A percentile compares a stretch with the other conserved stretches of the same genome.
phyloP scores from a whole-genome alignment of 768 basidiomycete species.

The Lanmaoa pseudosensibilis region DNA sequence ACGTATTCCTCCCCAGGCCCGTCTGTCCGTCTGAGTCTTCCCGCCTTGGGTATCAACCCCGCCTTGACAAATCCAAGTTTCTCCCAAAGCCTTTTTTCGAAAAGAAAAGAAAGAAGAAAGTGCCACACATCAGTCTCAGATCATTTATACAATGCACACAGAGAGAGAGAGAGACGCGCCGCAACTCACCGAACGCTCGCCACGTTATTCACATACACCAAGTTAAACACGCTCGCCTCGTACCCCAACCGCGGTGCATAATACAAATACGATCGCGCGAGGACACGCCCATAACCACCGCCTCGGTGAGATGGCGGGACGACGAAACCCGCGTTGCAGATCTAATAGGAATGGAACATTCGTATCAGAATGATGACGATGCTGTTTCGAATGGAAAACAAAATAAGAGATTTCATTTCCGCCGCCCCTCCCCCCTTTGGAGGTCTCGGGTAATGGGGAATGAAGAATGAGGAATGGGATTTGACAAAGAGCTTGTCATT shows the following conservation, averaged over 20 bases:
- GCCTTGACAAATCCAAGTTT: constrained; percentile 74
- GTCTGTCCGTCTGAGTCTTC: constrained; percentile 63
- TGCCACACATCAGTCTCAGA: not conserved
- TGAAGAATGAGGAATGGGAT: too few species aligned
- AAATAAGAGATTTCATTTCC: constrained; percentile 10
- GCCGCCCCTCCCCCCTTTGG: not conserved
- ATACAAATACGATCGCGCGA: constrained; percentile 77
- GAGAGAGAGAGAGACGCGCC: not conserved
- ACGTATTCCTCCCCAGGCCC: constrained; percentile 83
- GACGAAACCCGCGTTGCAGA: constrained; percentile 90
- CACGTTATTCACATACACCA: constrained; percentile 83
- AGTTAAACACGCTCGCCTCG: constrained; percentile 82
- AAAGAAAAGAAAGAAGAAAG: too few species aligned
- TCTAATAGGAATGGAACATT: constrained; percentile 39
- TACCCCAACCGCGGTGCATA: constrained; percentile 81
- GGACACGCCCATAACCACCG: constrained; percentile 62
- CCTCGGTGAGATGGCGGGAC: constrained; percentile 65
- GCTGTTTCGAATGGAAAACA: not conserved
- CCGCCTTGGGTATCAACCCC: constrained; percentile 75
- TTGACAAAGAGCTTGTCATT: not conserved
- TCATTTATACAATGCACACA: not conserved
- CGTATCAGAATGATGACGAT: not conserved
- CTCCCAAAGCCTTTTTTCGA: constrained; percentile 74
- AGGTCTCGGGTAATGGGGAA: constrained; percentile 1
- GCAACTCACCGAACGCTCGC: constrained; percentile 60